Evolutionary conservation across 768 basidiomycete species (phyloP), one percentile per base, ranked within the genome.

Genomic region (Lactarius indigo): DNA sequence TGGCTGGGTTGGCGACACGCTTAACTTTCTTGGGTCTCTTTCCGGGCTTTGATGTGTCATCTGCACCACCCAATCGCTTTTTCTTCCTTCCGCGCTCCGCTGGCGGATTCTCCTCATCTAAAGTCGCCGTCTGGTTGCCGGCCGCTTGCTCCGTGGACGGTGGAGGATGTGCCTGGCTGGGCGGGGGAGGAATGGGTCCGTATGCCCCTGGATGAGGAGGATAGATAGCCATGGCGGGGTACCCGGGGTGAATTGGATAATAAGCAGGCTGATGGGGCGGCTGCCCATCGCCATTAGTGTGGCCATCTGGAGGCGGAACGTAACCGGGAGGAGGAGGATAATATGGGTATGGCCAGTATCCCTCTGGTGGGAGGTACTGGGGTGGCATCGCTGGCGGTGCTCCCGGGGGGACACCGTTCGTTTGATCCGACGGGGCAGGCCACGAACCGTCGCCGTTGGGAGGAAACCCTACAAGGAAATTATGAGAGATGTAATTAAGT

Each of bases 321-420:
- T 81, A 81, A 2, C 78, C 78, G 39, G 76, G 75, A 1, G 78
- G 80, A n/a, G 78, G 77, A 1, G 78, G 80, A 2, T 81, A 80
- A 64, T 80, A 80, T 59, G 75, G 78, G 63, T 78, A 80, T n/a
- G 79, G 78, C 69, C 78, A 81, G 63, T 80, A 82, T 7, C 79
- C 79, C 55, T 81, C 80, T 0, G 81, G 80, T 1, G 77, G 72
- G 57, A 59, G 76, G 64, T 50, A 74, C 57, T 75, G 64, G 8
- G 72, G 20, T 3, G 76, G 72, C 13, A 74, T 71, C 77, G 80
- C 1, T 73, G 73, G 41, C 5, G 72, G 55, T 12, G 75, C 66
- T 10, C 72, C 62, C 65, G 63, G 17, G 47, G 44, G 23, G 69
- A 72, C 23, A 64, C 68, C 74, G 44, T 72, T 73, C 26, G 69